Conservation (phyloP, 148 eudicot genomes). For the Cornus controversa region DNA sequence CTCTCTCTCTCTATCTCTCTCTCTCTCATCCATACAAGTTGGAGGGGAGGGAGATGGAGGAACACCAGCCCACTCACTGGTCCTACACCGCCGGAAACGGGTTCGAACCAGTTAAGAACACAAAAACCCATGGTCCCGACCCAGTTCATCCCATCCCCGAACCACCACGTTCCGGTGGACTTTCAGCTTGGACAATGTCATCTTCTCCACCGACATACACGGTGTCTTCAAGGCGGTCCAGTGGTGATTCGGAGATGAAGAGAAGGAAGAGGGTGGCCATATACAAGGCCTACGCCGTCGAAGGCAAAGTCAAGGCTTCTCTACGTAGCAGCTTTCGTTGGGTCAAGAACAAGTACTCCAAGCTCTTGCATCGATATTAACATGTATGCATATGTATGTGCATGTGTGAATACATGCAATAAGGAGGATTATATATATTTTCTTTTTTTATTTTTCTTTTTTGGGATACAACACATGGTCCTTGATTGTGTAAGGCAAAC, state of each 20-base stretch:
- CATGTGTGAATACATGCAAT: background rate
- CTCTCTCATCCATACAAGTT: background rate
- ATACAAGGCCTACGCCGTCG: slow-evolving; percentile 36
- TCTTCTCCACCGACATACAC: background rate
- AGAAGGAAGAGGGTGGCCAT: slow-evolving; percentile 35
- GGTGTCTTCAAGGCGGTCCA: background rate
- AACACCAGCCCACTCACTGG: too few species aligned
- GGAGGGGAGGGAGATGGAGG: too few species aligned
- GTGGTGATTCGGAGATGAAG: slow-evolving; percentile 13
- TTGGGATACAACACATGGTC: background rate
- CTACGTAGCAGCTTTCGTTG: slow-evolving; percentile 34
- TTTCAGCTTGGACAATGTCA: background rate
- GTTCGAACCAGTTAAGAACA: too few species aligned
- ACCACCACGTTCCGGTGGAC: background rate
- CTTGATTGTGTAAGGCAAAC: too few species aligned
- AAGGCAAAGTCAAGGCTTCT: slow-evolving; percentile 38
- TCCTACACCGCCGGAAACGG: too few species aligned
- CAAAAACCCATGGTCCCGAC: too few species aligned
- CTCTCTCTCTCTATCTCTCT: background rate
- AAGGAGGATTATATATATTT: background rate
- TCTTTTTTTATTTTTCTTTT: too few species aligned
- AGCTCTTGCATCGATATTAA: slow-evolving; percentile 20
- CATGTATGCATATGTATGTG: background rate
- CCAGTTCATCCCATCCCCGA: too few species aligned
- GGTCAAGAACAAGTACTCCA: slow-evolving; percentile 41